Percentiles rank a stretch among this genome's conserved stretches.
Evolutionary conservation across 345 rosid genomes (phyloP).

Genomic region (Durio zibethinus): DNA sequence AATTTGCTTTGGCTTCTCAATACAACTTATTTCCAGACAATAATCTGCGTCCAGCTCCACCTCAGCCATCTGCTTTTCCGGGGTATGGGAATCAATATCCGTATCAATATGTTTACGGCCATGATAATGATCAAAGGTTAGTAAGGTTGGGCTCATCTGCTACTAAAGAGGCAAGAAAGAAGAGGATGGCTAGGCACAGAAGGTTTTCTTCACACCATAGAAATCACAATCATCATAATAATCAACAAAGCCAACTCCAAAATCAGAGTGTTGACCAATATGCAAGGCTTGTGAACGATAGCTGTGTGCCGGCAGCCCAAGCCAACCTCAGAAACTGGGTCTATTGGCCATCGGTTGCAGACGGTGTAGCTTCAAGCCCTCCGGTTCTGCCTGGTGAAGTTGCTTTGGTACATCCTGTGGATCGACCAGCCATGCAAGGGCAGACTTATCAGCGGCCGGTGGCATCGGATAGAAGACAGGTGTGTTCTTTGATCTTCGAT

Average conservation of each 20-base stretch:
- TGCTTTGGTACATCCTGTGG: constrained; percentile 19
- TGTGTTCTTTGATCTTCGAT: constrained; percentile 13
- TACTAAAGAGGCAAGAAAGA: constrained; percentile 93
- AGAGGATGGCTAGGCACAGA: constrained; percentile 96
- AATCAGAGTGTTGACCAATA: constrained; percentile 33
- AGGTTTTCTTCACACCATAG: constrained; percentile 57
- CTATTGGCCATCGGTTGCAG: constrained; percentile 45
- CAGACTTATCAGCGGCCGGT: constrained; percentile 49
- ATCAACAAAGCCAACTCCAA: constrained; percentile 40
- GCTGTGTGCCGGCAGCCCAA: constrained; percentile 20
- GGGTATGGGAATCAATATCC: constrained; percentile 60
- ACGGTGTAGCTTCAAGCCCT: constrained; percentile 22
- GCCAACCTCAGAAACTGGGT: constrained; percentile 53
- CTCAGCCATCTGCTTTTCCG: constrained; percentile 32
- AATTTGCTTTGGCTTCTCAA: constrained; percentile 35
- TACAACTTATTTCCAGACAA: constrained; percentile 31
- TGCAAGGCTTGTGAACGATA: constrained; percentile 39
- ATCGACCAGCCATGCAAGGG: constrained; percentile 38
- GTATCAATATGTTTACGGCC: constrained; percentile 42
- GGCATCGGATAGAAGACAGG: constrained; percentile 70
- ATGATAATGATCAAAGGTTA: constrained; percentile 44
- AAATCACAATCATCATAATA: constrained; percentile 27
- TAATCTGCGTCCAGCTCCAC: constrained; percentile 26
- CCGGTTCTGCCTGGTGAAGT: constrained; percentile 29
- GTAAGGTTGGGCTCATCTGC: constrained; percentile 55